phyloP scores from a whole-genome alignment of 208 protist genomes.

The Novymonas esmeraldas region DNA sequence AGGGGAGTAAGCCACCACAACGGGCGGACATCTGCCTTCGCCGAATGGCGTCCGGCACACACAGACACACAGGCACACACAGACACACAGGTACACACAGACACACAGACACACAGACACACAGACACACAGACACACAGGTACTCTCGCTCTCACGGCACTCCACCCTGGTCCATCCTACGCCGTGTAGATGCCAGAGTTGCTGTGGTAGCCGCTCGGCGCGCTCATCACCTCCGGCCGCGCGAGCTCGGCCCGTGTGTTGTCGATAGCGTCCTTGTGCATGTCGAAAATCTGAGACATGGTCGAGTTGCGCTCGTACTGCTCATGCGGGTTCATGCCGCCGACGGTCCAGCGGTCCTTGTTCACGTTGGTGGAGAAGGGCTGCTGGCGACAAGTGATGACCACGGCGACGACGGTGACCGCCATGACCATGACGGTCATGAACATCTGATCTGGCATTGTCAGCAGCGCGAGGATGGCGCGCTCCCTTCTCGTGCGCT shows the following conservation, averaged over 20 bases:
- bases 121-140: not conserved
- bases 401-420: slow-evolving; percentile 18
- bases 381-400: slow-evolving; percentile 44
- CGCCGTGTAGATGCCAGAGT: slow-evolving; percentile 46
- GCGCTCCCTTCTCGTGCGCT: slow-evolving; percentile 61
- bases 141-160: too few species aligned
- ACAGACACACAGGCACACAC: not conserved
- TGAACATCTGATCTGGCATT: slow-evolving; percentile 78
- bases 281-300: slow-evolving; percentile 75
- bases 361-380: slow-evolving; percentile 51
- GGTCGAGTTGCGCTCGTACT: slow-evolving; percentile 74
- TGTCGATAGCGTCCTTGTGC: slow-evolving; percentile 68
- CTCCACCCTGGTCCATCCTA: not conserved
- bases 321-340: slow-evolving; percentile 74
- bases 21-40: too few species aligned
- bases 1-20: too few species aligned
- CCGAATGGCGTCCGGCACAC: slow-evolving; percentile 2
- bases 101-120: not conserved
- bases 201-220: slow-evolving; percentile 61
- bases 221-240: slow-evolving; percentile 61
- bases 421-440: slow-evolving; percentile 8
- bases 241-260: slow-evolving; percentile 55
- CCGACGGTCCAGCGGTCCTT: slow-evolving; percentile 64
- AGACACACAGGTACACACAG: too few species aligned
- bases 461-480: slow-evolving; percentile 61